These are phyloP conservation scores for Candida bentonensis DNA, from an alignment of 805 yeast species.

Conservation along the genomic window DNA sequence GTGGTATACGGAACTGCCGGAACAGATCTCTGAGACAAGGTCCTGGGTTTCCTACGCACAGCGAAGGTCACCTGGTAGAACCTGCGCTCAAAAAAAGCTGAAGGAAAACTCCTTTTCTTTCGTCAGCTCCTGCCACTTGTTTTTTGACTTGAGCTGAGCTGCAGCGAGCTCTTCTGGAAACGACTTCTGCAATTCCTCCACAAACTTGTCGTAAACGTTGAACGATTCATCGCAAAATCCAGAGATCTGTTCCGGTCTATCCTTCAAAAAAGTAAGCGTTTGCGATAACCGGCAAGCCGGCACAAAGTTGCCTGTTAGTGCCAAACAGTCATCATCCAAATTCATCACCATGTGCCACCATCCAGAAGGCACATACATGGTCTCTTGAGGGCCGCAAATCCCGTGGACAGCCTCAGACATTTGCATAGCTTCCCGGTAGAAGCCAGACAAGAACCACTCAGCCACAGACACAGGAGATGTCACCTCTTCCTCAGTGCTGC, in stretches of 20 bases:
- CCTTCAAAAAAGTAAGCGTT: conserved; percentile 53
- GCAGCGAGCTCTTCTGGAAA: conserved; percentile 24
- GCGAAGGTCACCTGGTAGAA: not conserved
- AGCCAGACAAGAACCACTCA: conserved; percentile 80
- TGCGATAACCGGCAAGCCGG: conserved; percentile 45
- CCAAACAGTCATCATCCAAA: conserved; percentile 50
- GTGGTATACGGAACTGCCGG: no score
- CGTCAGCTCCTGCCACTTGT: conserved; percentile 2
- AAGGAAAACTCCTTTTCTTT: not conserved
- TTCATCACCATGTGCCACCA: conserved; percentile 98
- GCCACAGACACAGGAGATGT: conserved; percentile 87
- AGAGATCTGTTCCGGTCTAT: conserved; percentile 56
- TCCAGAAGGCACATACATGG: conserved; percentile 83
- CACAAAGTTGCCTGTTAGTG: conserved; percentile 80
- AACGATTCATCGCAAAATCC: conserved; percentile 41
- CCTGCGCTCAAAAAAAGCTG: not conserved
- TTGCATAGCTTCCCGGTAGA: conserved; percentile 48
- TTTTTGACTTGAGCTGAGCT: conserved; percentile 24
- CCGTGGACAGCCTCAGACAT: conserved; percentile 44
- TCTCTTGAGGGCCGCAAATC: conserved; percentile 68
- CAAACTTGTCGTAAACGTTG: conserved; percentile 52
- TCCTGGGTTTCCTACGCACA: no score
- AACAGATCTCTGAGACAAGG: no score
- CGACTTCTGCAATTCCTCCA: conserved; percentile 30
- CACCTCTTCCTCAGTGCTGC: conserved; percentile 69